These are phyloP conservation scores for Trichoderma simmonsii DNA, from an alignment of 2,329 filamentous ascomycete genomes.

Conservation along the genomic window DNA sequence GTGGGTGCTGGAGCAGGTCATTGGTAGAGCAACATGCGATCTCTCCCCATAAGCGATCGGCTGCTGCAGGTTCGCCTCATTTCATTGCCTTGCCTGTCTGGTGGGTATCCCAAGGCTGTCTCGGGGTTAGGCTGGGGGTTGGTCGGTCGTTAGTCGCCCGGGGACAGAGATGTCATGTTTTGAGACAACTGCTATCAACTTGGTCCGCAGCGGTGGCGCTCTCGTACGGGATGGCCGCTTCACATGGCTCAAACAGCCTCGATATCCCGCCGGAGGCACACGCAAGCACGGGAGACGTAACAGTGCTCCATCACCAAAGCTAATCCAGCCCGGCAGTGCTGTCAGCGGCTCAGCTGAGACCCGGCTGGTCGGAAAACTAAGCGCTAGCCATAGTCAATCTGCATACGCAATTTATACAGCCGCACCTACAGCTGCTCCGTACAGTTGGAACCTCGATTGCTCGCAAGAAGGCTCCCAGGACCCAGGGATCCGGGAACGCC, in stretches of 20 bases:
- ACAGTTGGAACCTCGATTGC: background rate
- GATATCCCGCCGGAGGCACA: background rate
- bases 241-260: background rate
- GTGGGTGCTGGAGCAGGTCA: background rate
- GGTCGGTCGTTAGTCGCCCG: background rate
- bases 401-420: constrained; percentile 10
- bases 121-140: background rate
- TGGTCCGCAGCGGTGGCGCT: background rate
- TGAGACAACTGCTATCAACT: background rate
- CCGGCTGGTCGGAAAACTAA: constrained; percentile 9
- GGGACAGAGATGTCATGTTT: background rate
- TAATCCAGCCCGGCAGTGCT: constrained; percentile 5
- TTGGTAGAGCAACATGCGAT: constrained; percentile 10
- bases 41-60: constrained; percentile 6
- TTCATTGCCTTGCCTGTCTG: background rate
- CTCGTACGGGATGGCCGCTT: background rate
- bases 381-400: constrained; percentile 14
- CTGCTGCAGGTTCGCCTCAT: constrained; percentile 12
- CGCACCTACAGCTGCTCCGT: background rate
- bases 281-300: background rate
- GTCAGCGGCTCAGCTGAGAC: constrained; percentile 14
- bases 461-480: background rate
- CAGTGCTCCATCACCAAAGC: background rate
- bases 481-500: constrained; percentile 2
- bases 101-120: background rate